A percentile compares a stretch with the other conserved stretches of the same genome.
Evolutionary conservation across 169 alveolate genomes (phyloP).

Genomic region (Plasmodium gallinaceum): DNA sequence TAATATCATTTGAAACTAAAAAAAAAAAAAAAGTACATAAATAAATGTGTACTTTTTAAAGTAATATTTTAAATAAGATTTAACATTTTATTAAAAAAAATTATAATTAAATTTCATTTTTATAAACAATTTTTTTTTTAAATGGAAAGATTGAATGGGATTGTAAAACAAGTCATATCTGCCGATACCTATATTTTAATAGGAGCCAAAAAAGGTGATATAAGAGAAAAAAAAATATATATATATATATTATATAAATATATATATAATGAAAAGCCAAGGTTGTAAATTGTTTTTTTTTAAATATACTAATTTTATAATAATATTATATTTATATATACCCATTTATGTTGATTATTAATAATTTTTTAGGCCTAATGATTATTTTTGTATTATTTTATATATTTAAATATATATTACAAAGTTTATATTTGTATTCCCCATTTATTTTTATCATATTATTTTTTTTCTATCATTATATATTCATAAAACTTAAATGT

Average conservation of each 20-base stretch:
- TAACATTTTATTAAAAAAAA: neutral
- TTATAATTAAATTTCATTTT: neutral
- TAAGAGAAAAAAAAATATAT: neutral
- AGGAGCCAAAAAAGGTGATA: constrained; percentile 71
- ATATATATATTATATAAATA: neutral
- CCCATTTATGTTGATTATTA: neutral
- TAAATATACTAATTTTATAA: neutral
- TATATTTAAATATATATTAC: no score
- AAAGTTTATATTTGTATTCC: no score
- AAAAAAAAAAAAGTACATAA: neutral
- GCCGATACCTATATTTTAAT: constrained; percentile 71
- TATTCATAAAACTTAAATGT: no score
- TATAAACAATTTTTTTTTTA: constrained; percentile 10
- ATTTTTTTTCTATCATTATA: no score
- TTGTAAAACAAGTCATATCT: constrained; percentile 73
- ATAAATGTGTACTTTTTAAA: constrained; percentile 19
- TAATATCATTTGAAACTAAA: neutral
- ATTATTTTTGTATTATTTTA: neutral
- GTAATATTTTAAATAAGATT: neutral
- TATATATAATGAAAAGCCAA: neutral
- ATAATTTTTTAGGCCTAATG: neutral
- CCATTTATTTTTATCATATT: no score
- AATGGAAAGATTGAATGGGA: constrained; percentile 72
- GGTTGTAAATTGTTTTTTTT: neutral
- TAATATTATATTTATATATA: neutral